Evolutionary conservation across 1,284 basidiomycete genomes (phyloP), one percentile per base, ranked within the genome.

Genomic region (Cryptococcus sp.): DNA sequence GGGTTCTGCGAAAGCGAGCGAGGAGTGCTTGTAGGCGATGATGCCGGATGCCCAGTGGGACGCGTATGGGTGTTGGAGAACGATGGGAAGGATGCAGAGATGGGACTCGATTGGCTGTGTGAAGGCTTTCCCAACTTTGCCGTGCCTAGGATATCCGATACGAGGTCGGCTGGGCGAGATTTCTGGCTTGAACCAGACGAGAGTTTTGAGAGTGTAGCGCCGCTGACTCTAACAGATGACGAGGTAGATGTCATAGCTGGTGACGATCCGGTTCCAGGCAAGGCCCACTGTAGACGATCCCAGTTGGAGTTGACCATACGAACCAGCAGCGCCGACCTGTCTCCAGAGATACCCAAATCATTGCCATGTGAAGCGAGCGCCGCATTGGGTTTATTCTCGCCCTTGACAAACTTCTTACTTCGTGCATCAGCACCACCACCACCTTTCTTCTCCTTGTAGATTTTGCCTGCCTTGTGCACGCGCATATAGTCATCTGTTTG

Each of bases 301-400:
- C 72, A 74, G 22, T 62, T 45, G 11, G 61, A 57, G 38, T 58
- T 53, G n/a, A 71, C 65, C 63, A 71, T 63, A 23, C 72, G 58
- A 13, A 74, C 70, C 52, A 74, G 50, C 72, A 74, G 72, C 45
- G 67, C 45, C 19, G 38, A 43, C 29, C 43, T 46, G 17, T 66
- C 62, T 15, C 66, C 63, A 10, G 13, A 34, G 2, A 7, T 34
- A 37, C 50, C 48, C n/a, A 29, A 44, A 15, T 46, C 55, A 7
- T 38, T 57, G 52, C 3, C 39, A 29, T 51, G 37, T 22, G 26
- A 5, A 22, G 37, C 46, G 46, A 20, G 16, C 20, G 23, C 13
- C 40, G 26, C 39, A 37, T 26, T 15, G 25, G 23, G 51, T n/a
- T 13, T 37, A 15, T 23, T 26, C 10, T 41, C 44, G n/a, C 54